Base-by-base conservation (phyloP, 106 monocot genomes). In the Chionographis japonica region DNA sequence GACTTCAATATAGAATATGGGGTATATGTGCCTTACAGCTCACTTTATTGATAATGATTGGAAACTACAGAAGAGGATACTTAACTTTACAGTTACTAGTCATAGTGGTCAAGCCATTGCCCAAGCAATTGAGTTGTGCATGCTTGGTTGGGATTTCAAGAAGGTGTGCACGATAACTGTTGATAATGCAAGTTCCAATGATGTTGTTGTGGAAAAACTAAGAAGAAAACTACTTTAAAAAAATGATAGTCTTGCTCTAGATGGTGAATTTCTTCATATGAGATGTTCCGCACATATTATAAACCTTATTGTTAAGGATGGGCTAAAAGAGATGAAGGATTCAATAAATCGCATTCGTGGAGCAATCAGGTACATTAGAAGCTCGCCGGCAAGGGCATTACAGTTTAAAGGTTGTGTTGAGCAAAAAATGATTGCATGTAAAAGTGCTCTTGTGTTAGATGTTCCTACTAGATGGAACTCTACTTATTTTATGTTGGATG, bases 131-230 rank as follows among this genome's bases (percentile, higher is more conserved):
- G 56, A 75, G 16, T 12, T 35, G 6, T 68, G 42, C n/a, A 13
- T 75, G 65, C 3, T 56, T 4, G 58, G 39, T 11, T 70, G 58
- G 70, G 38, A n/a, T 2, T 42, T 70, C 2, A 17, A 46, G 13
- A 16, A 18, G 11, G 19, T 58, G 3, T 70, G 58, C 70, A 70
- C 58, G 0, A 40, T 70, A 4, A 59, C 41, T 12, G 56, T 75
- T 56, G 67, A 75, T 19, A 75, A 75, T 67, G 75, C 54, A 20
- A 58, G 58, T 7, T 66, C 66, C 6, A 75, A 75, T 49, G 20
- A 67, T 60, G 20, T 5, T 50, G 55, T n/a, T 46, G 51, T 68
- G 41, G 11, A 3, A 0, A 50, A 49, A n/a, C 60, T 67, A 10
- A 49, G 60, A 4, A 17, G 40, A 57, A 14, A 15, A 3, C 40